Conservation (phyloP, 2,329 filamentous ascomycete species). For the Fusarium xyrophilum region DNA sequence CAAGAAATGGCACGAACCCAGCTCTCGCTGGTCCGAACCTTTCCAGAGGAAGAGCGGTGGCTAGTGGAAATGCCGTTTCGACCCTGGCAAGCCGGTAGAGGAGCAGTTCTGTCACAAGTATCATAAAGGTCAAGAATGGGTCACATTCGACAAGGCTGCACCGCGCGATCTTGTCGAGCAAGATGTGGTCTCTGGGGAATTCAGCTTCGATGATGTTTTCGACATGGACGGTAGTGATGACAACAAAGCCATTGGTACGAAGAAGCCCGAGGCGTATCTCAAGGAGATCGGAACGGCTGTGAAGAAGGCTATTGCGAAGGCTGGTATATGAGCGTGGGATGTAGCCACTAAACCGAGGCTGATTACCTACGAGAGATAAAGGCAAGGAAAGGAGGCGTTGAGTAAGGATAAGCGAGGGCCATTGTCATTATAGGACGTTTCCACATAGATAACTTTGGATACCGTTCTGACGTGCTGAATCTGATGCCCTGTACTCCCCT, state of each 20-base stretch:
- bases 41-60: conserved; percentile 33
- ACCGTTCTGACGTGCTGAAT: background rate
- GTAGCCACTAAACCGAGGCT: background rate
- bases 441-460: conserved; percentile 12
- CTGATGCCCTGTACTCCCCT: background rate
- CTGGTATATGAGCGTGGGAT: conserved; percentile 1
- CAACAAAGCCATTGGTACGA: background rate
- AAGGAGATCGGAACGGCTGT: conserved; percentile 12
- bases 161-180: background rate
- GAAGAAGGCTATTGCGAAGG: conserved; percentile 27
- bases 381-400: background rate
- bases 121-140: background rate
- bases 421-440: conserved; percentile 10
- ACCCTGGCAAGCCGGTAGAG: conserved; percentile 17
- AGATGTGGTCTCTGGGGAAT: background rate
- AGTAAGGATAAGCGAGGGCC: background rate
- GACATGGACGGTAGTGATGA: background rate
- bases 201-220: conserved; percentile 17
- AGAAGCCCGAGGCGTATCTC: conserved; percentile 9
- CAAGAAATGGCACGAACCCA: conserved; percentile 33
- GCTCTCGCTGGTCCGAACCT: conserved; percentile 23
- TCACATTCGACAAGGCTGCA: background rate
- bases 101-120: conserved; percentile 31
- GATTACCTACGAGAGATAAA: background rate
- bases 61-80: conserved; percentile 42